Conservation (phyloP, 1,284 basidiomycete species). For the Kwoniella shivajii region DNA sequence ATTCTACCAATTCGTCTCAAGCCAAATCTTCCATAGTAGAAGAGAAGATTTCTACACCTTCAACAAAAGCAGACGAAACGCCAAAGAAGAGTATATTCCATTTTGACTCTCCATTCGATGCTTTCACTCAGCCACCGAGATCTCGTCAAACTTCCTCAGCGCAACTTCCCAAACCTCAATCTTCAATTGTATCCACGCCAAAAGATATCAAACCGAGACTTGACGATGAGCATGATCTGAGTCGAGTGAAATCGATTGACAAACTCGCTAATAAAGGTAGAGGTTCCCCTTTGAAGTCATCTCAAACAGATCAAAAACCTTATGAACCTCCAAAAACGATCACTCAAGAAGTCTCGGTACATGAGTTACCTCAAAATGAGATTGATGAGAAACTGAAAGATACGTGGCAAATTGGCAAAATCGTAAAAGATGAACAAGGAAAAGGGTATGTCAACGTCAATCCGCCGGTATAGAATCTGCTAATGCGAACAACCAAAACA, state of each 20-base stretch:
- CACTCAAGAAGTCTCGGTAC: neutral
- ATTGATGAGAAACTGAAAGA: constrained; percentile 5
- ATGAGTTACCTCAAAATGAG: constrained; percentile 6
- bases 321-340: neutral
- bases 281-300: too few relatives aligned
- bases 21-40: neutral
- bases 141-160: constrained; percentile 5
- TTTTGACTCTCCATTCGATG: constrained; percentile 51
- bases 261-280: neutral
- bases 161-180: neutral
- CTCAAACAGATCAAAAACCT: neutral
- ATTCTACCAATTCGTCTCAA: constrained; percentile 1
- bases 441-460: constrained; percentile 22
- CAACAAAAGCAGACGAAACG: neutral
- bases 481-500: neutral
- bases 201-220: neutral
- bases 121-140: constrained; percentile 33
- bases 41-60: neutral
- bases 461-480: neutral
- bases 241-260: constrained; percentile 7
- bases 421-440: constrained; percentile 21
- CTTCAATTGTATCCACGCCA: neutral
- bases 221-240: neutral
- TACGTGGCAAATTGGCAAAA: constrained; percentile 23
- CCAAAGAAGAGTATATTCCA: constrained; percentile 41